Evolutionary conservation across 257 asterid species (phyloP).

Genomic region (Nemophila menziesii): DNA sequence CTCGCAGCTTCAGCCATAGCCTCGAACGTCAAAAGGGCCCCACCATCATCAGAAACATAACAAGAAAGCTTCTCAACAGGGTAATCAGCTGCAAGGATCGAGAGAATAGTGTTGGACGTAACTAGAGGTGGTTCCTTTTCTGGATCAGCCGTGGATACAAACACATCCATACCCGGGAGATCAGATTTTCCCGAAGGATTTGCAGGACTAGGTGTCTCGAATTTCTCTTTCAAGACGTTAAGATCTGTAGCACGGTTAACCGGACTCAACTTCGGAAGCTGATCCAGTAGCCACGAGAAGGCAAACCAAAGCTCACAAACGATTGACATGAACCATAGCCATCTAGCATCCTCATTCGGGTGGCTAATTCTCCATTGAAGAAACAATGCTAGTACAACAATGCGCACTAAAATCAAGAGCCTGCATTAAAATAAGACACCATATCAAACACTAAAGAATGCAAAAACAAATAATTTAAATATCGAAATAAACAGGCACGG

Average conservation of each 20-base stretch:
- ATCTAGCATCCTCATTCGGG: slow-evolving; percentile 73
- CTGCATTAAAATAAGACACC: slow-evolving; percentile 27
- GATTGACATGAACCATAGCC: slow-evolving; percentile 86
- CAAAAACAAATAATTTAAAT: neutral
- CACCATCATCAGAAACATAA: slow-evolving; percentile 86
- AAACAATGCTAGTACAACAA: slow-evolving; percentile 60
- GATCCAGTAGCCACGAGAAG: slow-evolving; percentile 87
- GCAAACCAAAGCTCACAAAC: slow-evolving; percentile 87
- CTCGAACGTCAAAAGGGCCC: slow-evolving; percentile 81
- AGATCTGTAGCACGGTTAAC: slow-evolving; percentile 78
- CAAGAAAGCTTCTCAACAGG: slow-evolving; percentile 88
- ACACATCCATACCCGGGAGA: slow-evolving; percentile 74
- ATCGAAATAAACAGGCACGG: too few relatives aligned
- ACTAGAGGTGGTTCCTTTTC: slow-evolving; percentile 91
- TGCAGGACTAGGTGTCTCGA: slow-evolving; percentile 49
- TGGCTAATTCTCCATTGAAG: slow-evolving; percentile 56
- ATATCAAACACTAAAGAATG: neutral
- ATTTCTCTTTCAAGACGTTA: slow-evolving; percentile 59
- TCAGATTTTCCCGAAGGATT: slow-evolving; percentile 77
- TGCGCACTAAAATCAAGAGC: slow-evolving; percentile 60
- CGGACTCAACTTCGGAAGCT: slow-evolving; percentile 73
- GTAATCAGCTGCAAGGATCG: slow-evolving; percentile 75
- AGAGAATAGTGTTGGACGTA: slow-evolving; percentile 76
- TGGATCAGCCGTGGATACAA: slow-evolving; percentile 87
- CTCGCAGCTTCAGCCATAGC: slow-evolving; percentile 98